Conservation (phyloP, 1,284 basidiomycete species). For the Entoloma clypeatum region DNA sequence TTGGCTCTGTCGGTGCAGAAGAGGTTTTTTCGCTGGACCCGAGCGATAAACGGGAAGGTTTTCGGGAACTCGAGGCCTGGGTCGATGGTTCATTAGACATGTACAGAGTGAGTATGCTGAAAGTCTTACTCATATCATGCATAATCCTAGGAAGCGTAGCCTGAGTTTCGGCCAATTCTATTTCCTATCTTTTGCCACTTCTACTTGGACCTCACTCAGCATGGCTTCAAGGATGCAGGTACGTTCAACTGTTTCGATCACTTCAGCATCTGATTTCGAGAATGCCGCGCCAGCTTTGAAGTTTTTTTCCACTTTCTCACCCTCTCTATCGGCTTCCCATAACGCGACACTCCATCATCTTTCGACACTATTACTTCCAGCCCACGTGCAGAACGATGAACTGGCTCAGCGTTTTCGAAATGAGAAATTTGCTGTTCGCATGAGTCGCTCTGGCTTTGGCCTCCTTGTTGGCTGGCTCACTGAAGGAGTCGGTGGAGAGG, state of each 20-base stretch:
- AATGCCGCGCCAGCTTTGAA: constrained; percentile 52
- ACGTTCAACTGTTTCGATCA: constrained; percentile 27
- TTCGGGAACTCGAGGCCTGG: constrained; percentile 89
- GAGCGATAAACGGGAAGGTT: constrained; percentile 86
- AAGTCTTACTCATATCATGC: constrained; percentile 5
- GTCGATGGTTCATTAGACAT: constrained; percentile 87
- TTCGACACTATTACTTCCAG: constrained; percentile 77
- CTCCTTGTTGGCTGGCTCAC: constrained; percentile 96
- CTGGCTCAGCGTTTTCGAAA: constrained; percentile 83
- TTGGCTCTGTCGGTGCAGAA: constrained; percentile 75
- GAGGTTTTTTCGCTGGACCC: constrained; percentile 83
- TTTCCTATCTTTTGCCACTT: constrained; percentile 98
- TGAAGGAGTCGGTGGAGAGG: constrained; percentile 86
- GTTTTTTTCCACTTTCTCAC: constrained; percentile 74
- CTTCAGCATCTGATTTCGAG: constrained; percentile 8
- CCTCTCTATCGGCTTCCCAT: constrained; percentile 70
- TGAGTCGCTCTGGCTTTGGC: constrained; percentile 90
- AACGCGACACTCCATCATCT: constrained; percentile 75
- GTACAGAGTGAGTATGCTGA: constrained; percentile 60
- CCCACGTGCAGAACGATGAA: constrained; percentile 83
- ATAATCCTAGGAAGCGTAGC: constrained; percentile 42
- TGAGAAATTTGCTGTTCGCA: constrained; percentile 88
- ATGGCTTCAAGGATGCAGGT: constrained; percentile 89
- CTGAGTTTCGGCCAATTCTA: constrained; percentile 89
- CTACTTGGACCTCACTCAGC: constrained; percentile 91